Conservation (phyloP, 257 asterid species). For the Primulina eburnea region DNA sequence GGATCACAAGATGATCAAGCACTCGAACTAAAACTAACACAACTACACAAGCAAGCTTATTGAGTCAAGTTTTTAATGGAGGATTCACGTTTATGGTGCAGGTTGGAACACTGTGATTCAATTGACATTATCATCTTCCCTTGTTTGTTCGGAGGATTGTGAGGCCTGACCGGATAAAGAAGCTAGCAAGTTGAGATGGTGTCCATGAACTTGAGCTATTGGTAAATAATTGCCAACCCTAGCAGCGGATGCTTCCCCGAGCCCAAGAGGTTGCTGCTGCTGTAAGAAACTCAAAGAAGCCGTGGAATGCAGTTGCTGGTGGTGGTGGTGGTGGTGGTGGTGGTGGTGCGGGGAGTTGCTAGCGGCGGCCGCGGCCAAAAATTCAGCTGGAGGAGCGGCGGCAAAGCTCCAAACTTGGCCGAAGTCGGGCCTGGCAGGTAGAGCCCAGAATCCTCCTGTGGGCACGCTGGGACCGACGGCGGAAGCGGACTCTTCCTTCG, state of each 20-base stretch:
- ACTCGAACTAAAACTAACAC: slow-evolving; percentile 29
- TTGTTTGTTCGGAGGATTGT: slow-evolving; percentile 55
- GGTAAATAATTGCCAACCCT: slow-evolving; percentile 94
- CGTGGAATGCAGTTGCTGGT: slow-evolving; percentile 33
- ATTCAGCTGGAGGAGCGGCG: slow-evolving; percentile 55
- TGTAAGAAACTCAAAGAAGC: slow-evolving; percentile 73
- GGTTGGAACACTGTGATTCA: slow-evolving; percentile 33
- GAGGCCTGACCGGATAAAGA: slow-evolving; percentile 73
- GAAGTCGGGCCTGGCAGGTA: slow-evolving; percentile 76
- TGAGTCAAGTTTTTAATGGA: neutral
- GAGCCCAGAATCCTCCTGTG: slow-evolving; percentile 88
- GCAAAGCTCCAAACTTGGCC: slow-evolving; percentile 97
- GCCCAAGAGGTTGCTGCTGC: slow-evolving; percentile 54
- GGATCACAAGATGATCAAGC: slow-evolving; percentile 18
- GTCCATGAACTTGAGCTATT: slow-evolving; percentile 82
- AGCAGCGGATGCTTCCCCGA: slow-evolving; percentile 96
- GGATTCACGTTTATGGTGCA: neutral
- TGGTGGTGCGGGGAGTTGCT: slow-evolving; percentile 32
- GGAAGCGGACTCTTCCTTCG: slow-evolving; percentile 55
- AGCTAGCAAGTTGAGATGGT: slow-evolving; percentile 89
- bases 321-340: slow-evolving; percentile 27
- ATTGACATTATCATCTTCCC: slow-evolving; percentile 66
- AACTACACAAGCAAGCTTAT: slow-evolving; percentile 10
- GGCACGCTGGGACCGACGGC: slow-evolving; percentile 42
- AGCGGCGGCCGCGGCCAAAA: slow-evolving; percentile 44